Evolutionary conservation across 371 early-diverging fungal species (phyloP), one percentile per base, ranked within the genome.

Genomic region (Astathelohania contejeani): DNA sequence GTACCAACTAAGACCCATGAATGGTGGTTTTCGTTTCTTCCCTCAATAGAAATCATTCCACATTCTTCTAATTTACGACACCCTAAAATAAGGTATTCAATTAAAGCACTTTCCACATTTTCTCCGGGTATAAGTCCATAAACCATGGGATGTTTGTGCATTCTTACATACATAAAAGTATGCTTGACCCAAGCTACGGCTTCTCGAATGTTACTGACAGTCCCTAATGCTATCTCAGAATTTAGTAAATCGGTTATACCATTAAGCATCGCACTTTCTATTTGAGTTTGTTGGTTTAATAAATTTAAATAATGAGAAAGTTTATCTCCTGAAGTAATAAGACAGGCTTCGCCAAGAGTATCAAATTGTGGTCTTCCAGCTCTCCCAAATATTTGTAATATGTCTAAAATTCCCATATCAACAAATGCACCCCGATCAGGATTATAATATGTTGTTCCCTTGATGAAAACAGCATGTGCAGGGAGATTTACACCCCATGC

Each of bases 401-500:
- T 50, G 53, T 76, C 75, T 23, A 64, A 49, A 42, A 72, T 76
- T 18, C 53, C 56, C 23, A 72, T 81, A 56, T 84, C 81, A 2
- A 43, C 49, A 55, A 75, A 75, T 26, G 60, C 40, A 0, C 81
- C 88, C 20, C 82, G 81, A 65, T 90, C 88, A 4, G 88, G 79
- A 85, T 23, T 87, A 88, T 25, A 89, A 82, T 68, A 91, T 86
- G 53, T 82, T 79, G 96, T 95, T 9, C 95, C 95, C 76, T 90
- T 92, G 72, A 99, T 91, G 49, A 99, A 85, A 45, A 95, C 96
- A 1, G 88, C 83, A 70, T 94, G 88, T 14, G 96, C 96, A 22
- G 99, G 99, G 63, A 99, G 79, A 70, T 99, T 99, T 54, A 99
- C 97, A 76, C 99, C 99, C 95, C 96, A 95, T 26, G 97, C 97